Base-by-base conservation (phyloP, 768 basidiomycete species). In the Aureoboletus auriporus region DNA sequence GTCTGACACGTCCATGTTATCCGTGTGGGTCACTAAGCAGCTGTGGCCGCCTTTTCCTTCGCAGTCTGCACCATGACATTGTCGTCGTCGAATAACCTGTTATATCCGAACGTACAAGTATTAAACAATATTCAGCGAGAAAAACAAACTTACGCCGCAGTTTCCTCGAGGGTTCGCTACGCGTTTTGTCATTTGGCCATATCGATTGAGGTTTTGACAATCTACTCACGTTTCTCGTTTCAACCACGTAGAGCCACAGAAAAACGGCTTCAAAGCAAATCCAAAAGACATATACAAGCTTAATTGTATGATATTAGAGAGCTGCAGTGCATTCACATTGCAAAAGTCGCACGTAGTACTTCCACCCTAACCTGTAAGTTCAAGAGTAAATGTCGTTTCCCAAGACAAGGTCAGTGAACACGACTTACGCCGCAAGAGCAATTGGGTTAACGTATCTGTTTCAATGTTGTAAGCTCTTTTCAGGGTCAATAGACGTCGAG, bases 261-360 rank as follows among this genome's bases (percentile, higher is more conserved):
- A 70, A 72, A 30, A 61, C 58, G 33, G 63, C 46, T 59, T 74
- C 69, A 57, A 75, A 72, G 1, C 57, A 57, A 14, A 71, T 55
- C 68, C 68, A 74, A 55, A 62, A 63, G 42, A 63, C 57, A 49
- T 73, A 73, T 8, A 71, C 67, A 26, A 71, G 49, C 66, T 68
- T n/a, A 37, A 8, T 1, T 17, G 14, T 16, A 23, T 2, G 20
- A 11, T n/a, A 20, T 23, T 4, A 40, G 39, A 8, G 27, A 9
- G 7, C 13, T 29, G 20, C 9, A 12, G 20, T 23, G 13, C 13
- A 14, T 12, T 13, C 12, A 39, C 29, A 17, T 1, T 4, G 23
- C 34, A 30, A 23, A 30, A 26, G 2, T 55, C 65, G 46, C 26
- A 71, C 66, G 55, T 74, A 73, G 62, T 72, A 23, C 53, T 74